phyloP scores from a whole-genome alignment of 23 red algal genomes.

The Agarophyton chilense region DNA sequence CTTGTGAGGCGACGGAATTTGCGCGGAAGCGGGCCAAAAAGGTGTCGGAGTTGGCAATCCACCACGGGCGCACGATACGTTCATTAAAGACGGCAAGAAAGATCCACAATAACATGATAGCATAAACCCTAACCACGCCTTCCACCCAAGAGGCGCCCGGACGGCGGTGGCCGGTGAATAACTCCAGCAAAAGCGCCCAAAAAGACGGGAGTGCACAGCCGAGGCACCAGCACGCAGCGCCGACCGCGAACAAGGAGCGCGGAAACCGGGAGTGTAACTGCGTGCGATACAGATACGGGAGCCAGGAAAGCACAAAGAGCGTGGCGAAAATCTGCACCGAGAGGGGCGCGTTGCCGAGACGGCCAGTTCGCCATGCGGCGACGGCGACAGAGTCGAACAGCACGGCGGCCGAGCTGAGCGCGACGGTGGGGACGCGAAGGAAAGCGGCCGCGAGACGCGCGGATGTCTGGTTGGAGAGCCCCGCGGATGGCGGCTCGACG shows the following conservation, averaged over 20 bases:
- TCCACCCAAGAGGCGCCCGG: conserved; percentile 3
- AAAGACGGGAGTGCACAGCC: background rate
- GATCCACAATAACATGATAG: conserved; percentile 54
- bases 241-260: background rate
- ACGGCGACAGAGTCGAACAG: background rate
- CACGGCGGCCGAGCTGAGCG: background rate
- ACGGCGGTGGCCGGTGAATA: conserved; percentile 62
- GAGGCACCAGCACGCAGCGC: background rate
- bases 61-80: conserved; percentile 53
- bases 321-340: background rate
- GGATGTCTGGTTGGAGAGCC: background rate
- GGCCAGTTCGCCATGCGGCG: background rate
- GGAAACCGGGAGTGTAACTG: background rate
- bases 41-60: background rate
- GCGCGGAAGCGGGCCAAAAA: background rate
- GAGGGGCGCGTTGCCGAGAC: background rate
- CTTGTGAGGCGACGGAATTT: conserved; percentile 15
- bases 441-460: background rate
- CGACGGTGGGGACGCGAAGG: background rate
- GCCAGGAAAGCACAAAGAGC: background rate
- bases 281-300: background rate
- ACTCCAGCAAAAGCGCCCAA: conserved; percentile 20
- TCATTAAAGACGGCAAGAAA: conserved; percentile 27
- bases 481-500: background rate
- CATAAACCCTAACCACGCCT: conserved; percentile 50